Evolutionary conservation across 2,329 filamentous ascomycete genomes (phyloP), one percentile per base, ranked within the genome.

Genomic region (Trichothecium roseum): DNA sequence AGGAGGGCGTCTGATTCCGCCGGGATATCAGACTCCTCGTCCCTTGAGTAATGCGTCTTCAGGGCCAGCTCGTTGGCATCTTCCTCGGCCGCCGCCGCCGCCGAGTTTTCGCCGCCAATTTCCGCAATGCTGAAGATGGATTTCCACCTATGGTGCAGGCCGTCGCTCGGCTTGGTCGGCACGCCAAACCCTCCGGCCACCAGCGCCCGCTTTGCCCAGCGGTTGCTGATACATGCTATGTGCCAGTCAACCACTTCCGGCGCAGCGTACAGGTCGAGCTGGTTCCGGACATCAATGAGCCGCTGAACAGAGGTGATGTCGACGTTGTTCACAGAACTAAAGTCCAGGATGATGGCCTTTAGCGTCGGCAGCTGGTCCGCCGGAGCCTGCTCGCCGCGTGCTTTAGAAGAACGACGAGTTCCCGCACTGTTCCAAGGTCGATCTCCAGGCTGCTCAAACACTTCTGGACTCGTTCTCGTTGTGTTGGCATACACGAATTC

Each of bases 361-460:
- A 94, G 72, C 0, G 75, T 80, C 1, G 87, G 82, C 13, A 78
- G 64, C 38, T 64, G 41, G 70, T 68, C 28, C 66, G 53, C 49
- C 6, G 39, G 24, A 10, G 52, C 46, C 2, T 30, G 34, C 20
- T 50, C 44, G 16, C 39, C 45, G n/a, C 50, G 52, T n/a, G 53
- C 48, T 34, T 61, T 73, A 24, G 73, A 69, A 8, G 54, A 48
- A 15, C 51, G 45, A 39, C 6, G n/a, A 15, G 84, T 83, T 35
- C 86, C 87, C 0, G 89, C 85, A 52, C 95, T 84, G 50, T 95
- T 96, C 91, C 91, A 96, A 1, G 91, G 88, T 7, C 88, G 74
- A 53, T 98, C 89, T 17, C 83, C 83, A 3, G 65, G 68, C 3
- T 70, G 69, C 4, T 65, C 58, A 30, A 29, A 34, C 26, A 33